Conservation (phyloP, 306 rosid genomes). For the Potentilla sterilis region DNA sequence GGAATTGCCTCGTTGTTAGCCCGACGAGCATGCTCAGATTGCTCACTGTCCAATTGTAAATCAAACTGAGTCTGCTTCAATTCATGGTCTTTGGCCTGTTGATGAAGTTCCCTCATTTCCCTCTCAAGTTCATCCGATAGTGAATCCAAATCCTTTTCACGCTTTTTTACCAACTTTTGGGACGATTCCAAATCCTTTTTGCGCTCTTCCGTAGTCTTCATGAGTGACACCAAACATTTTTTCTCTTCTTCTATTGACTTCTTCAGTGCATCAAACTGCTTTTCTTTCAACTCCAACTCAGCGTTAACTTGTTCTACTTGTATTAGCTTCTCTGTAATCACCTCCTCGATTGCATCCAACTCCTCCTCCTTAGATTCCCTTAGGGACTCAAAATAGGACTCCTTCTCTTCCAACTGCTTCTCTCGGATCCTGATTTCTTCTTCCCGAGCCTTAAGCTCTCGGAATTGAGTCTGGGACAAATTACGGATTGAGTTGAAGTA, state of each 20-base stretch:
- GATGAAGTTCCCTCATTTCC: conserved; percentile 18
- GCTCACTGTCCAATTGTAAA: conserved; percentile 24
- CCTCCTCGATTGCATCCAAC: background rate
- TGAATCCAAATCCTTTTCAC: background rate
- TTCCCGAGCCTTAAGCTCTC: background rate
- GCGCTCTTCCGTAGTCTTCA: background rate
- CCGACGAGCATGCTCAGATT: conserved; percentile 1
- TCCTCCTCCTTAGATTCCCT: background rate
- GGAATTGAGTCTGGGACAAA: background rate
- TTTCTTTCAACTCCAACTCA: background rate
- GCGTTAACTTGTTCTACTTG: background rate
- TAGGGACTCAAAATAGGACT: background rate
- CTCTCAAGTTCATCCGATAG: conserved; percentile 20
- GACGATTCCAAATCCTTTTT: background rate
- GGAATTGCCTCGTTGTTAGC: conserved; percentile 2
- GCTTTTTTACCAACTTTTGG: conserved; percentile 7
- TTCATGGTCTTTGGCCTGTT: conserved; percentile 21
- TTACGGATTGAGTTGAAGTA: background rate
- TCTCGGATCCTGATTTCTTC: background rate
- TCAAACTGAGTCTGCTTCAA: conserved; percentile 22
- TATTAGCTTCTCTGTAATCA: background rate
- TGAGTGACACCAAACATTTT: background rate
- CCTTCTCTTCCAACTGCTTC: background rate
- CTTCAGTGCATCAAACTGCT: background rate
- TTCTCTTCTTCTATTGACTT: background rate